Evolutionary conservation across 2,329 filamentous ascomycete genomes (phyloP), one percentile per base, ranked within the genome.

Genomic region (Zymoseptoria ardabiliae): DNA sequence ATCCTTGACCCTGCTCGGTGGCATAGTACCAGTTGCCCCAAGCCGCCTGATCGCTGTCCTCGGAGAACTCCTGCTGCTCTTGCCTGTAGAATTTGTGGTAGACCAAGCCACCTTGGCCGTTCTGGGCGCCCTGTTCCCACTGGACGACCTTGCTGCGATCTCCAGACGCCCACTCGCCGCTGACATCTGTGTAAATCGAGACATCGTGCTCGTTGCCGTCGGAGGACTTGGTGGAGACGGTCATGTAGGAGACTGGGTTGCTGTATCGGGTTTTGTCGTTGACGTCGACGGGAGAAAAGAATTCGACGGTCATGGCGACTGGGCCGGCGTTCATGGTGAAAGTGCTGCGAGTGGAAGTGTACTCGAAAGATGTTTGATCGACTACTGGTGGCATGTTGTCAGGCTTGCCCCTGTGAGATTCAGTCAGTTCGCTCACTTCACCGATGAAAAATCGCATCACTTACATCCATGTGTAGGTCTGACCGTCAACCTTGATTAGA

Each of bases 291-390:
- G 88, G 87, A 0, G 87, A 89, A 53, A 90, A 71, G 68, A 91
- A 92, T 0, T 83, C 88, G 56, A 87, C 80, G 19, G 81, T 88
- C 77, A 92, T 77, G 58, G 81, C 75, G 7, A 91, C 78, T 60
- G 81, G 80, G 25, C 79, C 79, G 13, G 87, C 84, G 63, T 85
- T 78, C 76, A 90, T 84, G 8, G 80, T 84, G 71, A 91, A 91
- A 22, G 82, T 83, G 66, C 86, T 90, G 69, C 79, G 81, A 4
- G 88, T 91, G 0, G 88, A 87, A 0, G 88, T 90, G 70, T 90
- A 91, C 59, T 85, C 80, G 69, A 85, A 85, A 0, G 82, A 77
- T 2, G 79, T 82, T 71, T 91, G 88, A 20, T 82, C 81, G 7
- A 82, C 85, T 3, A 76, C 61, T 20, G 77, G 74, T 2, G 74